Evolutionary conservation across 2,329 filamentous ascomycete genomes (phyloP).

Genomic region (Ceratocystiopsis sp.): DNA sequence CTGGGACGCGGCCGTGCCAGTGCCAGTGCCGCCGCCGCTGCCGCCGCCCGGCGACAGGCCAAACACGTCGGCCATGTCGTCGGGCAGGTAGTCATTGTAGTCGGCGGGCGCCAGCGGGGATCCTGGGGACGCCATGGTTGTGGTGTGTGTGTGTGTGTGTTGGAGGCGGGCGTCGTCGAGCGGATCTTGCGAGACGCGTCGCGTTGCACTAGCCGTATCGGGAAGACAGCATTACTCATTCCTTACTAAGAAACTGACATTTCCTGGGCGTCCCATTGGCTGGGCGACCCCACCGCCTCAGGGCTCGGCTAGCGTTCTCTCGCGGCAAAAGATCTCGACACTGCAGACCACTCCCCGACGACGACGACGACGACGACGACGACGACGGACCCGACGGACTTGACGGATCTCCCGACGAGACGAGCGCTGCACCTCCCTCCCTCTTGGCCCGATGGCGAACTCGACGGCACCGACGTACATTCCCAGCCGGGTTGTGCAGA

Average conservation of each 20-base stretch:
- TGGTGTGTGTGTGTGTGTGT: too few species aligned
- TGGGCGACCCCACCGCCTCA: slow-evolving; percentile 3
- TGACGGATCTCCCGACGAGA: too few species aligned
- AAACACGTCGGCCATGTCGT: slow-evolving; percentile 22
- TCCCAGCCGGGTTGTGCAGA: slow-evolving; percentile 62
- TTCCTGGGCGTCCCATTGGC: slow-evolving; percentile 6
- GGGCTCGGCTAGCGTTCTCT: slow-evolving; percentile 5
- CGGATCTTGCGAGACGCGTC: too few species aligned
- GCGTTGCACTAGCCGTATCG: too few species aligned
- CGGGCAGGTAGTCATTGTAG: slow-evolving; percentile 54
- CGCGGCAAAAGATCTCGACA: slow-evolving; percentile 4
- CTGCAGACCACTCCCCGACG: neutral
- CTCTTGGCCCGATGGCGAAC: slow-evolving; percentile 20
- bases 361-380: too few species aligned
- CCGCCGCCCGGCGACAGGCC: too few species aligned
- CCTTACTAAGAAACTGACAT: slow-evolving; percentile 9
- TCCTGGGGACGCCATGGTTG: too few species aligned
- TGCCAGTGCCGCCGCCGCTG: slow-evolving; percentile 6
- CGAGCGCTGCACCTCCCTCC: slow-evolving; percentile 3
- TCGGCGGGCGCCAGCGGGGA: too few species aligned
- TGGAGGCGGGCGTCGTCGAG: too few species aligned
- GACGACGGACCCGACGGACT: neutral
- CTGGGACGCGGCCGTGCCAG: slow-evolving; percentile 22
- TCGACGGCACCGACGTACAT: slow-evolving; percentile 31
- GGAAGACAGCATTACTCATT: neutral